Evolutionary conservation across 805 yeast genomes (phyloP), one percentile per base, ranked within the genome.

Genomic region (Debaryomyces hansenii): DNA sequence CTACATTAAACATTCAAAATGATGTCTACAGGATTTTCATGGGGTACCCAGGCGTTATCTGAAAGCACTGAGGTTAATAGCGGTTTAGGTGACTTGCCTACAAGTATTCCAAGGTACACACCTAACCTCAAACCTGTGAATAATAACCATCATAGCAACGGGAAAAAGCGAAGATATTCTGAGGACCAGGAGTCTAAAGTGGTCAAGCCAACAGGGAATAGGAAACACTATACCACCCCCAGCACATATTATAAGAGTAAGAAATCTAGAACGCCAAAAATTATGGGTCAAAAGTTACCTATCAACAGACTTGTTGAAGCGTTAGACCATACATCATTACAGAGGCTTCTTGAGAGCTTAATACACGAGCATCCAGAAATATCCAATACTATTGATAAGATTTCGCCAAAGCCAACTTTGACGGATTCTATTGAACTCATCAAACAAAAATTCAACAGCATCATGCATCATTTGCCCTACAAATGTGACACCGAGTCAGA

Each of bases 401-500:
- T 77, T 49, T 75, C 87, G 0, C 89, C 91, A 20, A 72, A 71
- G 41, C 82, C 90, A 12, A 70, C 83, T 0, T 74, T 82, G 4
- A 62, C 70, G 10, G 74, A 77, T 46, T 77, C 87, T 5, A 60
- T 85, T 8, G 70, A 65, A 9, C 69, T 80, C 36, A 69, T 90
- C 43, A 62, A 68, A 33, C 55, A 59, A 5, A 80, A 82, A 56
- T 67, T 78, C 40, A 60, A 72, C 16, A 59, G 58, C 4, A 78
- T 87, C 21, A 55, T 67, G 16, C 61, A 62, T 8, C 74, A 77
- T 48, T 64, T 90, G 52, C 96, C 96, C 1, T 88, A 86, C 62
- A 83, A 84, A 53, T 89, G 88, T 51, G 90, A 87, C 55, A 72
- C 77, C 8, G 72, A 78, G 32, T 80, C 86, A 40, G 96, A 89